These are phyloP conservation scores for Phylloporus arenicola DNA, from an alignment of 768 basidiomycete species.

Conservation along the genomic window DNA sequence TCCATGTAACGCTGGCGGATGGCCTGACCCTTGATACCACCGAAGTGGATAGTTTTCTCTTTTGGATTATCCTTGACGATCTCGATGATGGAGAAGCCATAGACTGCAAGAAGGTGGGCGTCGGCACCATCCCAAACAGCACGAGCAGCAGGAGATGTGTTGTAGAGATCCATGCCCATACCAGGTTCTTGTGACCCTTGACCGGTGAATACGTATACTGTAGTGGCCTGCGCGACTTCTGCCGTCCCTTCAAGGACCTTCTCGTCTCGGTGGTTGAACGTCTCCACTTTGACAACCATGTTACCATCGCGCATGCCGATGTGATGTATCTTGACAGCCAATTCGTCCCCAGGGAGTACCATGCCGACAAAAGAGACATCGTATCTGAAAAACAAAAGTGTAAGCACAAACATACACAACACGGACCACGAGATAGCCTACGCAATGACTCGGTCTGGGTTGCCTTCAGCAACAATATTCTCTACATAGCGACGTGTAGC, in stretches of 20 bases:
- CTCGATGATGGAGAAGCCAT: slow-evolving; percentile 98
- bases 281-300: slow-evolving; percentile 86
- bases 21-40: slow-evolving; percentile 97
- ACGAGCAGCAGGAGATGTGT: slow-evolving; percentile 84
- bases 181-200: slow-evolving; percentile 97
- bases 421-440: slow-evolving; percentile 38
- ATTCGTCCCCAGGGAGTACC: slow-evolving; percentile 87
- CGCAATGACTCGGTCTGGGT: slow-evolving; percentile 85
- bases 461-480: slow-evolving; percentile 87
- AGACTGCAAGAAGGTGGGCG: slow-evolving; percentile 85
- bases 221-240: slow-evolving; percentile 87
- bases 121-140: slow-evolving; percentile 98
- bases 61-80: slow-evolving; percentile 99
- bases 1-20: slow-evolving; percentile 99
- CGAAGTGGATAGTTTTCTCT: slow-evolving; percentile 97
- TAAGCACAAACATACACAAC: background rate
- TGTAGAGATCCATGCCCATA: slow-evolving; percentile 99
- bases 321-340: slow-evolving; percentile 84
- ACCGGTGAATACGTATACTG: slow-evolving; percentile 96
- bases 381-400: slow-evolving; percentile 52
- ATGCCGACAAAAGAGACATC: slow-evolving; percentile 95
- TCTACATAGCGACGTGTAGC: slow-evolving; percentile 91
- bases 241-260: slow-evolving; percentile 91
- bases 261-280: slow-evolving; percentile 77
- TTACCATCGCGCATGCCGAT: slow-evolving; percentile 90